Conservation (phyloP, 2,329 filamentous ascomycete species). For the Fusarium subtropicale region DNA sequence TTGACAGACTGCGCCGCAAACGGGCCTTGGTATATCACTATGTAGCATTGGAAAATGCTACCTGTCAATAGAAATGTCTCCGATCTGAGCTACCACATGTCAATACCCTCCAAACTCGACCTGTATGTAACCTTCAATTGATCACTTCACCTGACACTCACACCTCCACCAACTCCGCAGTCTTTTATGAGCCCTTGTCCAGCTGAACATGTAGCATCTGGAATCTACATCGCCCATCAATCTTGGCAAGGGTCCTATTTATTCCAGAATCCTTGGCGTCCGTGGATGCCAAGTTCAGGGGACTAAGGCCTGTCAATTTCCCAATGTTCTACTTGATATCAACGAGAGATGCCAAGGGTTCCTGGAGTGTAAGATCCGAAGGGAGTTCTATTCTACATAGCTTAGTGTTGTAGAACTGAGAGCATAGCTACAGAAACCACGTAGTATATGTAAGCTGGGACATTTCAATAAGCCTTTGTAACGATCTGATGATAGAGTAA, state of each 20-base stretch:
- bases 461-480: background rate
- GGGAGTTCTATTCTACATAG: rapidly evolving
- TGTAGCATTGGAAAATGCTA: background rate
- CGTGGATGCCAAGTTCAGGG: background rate
- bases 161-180: no score
- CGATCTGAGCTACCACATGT: background rate
- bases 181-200: background rate
- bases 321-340: background rate
- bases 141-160: background rate
- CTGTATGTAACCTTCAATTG: background rate
- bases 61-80: no score
- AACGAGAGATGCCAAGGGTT: background rate
- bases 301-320: background rate
- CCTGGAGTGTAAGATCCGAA: background rate
- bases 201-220: background rate
- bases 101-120: background rate
- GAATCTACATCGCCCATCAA: background rate
- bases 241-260: background rate
- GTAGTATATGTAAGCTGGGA: background rate
- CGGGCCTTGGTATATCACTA: background rate
- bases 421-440: background rate
- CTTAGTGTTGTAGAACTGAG: rapidly evolving
- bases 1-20: background rate
- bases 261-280: background rate
- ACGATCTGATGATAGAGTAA: background rate